Evolutionary conservation across 495 filamentous ascomycete species (phyloP).

Genomic region (Thermothielavioides terrestris): DNA sequence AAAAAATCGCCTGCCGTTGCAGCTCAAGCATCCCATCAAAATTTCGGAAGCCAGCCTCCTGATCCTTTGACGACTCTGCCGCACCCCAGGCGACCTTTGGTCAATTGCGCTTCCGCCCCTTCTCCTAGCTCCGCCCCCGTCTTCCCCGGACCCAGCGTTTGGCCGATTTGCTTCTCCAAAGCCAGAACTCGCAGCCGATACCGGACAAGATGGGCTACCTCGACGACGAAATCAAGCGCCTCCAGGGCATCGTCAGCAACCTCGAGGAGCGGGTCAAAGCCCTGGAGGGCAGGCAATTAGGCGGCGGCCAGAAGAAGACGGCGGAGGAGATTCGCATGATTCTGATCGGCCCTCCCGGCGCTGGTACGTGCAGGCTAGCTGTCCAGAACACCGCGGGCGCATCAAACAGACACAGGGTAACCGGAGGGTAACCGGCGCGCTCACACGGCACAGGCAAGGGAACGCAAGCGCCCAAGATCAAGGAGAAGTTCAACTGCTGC

Average conservation of each 20-base stretch:
- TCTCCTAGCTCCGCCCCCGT: constrained; percentile 8
- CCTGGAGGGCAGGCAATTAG: constrained; percentile 55
- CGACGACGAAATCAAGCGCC: constrained; percentile 66
- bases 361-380: constrained; percentile 55
- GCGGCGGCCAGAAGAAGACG: constrained; percentile 35
- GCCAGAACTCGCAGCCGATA: constrained; percentile 17
- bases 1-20: constrained; percentile 14
- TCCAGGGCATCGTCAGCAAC: constrained; percentile 69
- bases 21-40: constrained; percentile 16
- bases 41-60: constrained; percentile 14
- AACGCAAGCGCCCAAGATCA: constrained; percentile 94
- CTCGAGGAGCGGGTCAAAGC: constrained; percentile 76
- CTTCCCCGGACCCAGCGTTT: constrained; percentile 8
- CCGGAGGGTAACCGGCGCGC: constrained; percentile 7
- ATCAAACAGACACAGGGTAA: neutral
- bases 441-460: constrained; percentile 70
- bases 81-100: constrained; percentile 6
- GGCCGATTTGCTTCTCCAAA: constrained; percentile 13
- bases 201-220: constrained; percentile 68
- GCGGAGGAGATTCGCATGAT: constrained; percentile 79
- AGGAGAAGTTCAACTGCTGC: constrained; percentile 93
- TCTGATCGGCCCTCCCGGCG: constrained; percentile 93
- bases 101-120: constrained; percentile 19
- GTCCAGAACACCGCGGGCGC: neutral
- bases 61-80: constrained; percentile 4